Evolutionary conservation across 2,329 filamentous ascomycete genomes (phyloP).

Genomic region (Penicillium sclerotiorum): DNA sequence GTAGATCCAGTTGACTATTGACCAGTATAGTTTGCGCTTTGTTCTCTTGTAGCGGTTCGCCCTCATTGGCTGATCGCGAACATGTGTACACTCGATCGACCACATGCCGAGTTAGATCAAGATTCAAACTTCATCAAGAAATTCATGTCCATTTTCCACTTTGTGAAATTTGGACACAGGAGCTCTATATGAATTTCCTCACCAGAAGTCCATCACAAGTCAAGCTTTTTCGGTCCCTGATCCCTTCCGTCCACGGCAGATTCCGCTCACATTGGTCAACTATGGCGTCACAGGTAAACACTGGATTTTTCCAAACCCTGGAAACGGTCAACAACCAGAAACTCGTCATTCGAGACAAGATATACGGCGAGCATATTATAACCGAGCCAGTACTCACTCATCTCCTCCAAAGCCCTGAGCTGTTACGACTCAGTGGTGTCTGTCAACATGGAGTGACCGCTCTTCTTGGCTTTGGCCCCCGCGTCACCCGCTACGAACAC

Average conservation of each 20-base stretch:
- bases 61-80: too few relatives aligned
- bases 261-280: neutral
- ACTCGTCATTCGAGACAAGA: constrained; percentile 35
- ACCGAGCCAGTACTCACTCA: constrained; percentile 41
- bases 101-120: too few relatives aligned
- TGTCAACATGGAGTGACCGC: constrained; percentile 43
- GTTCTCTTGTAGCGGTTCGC: too few relatives aligned
- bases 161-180: too few relatives aligned
- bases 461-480: constrained; percentile 37
- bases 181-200: neutral
- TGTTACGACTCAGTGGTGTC: constrained; percentile 39
- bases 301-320: constrained; percentile 23
- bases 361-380: constrained; percentile 39
- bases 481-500: constrained; percentile 44
- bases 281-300: constrained; percentile 4
- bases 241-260: too few relatives aligned
- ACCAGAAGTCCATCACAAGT: neutral
- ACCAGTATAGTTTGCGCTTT: too few relatives aligned
- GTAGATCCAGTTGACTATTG: too few relatives aligned
- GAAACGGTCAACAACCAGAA: constrained; percentile 13
- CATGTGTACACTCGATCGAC: too few relatives aligned
- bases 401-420: constrained; percentile 36
- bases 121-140: too few relatives aligned
- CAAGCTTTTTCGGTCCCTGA: neutral
- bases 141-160: too few relatives aligned